Evolutionary conservation across 164 flowering plant species (phyloP).

Genomic region (Echeveria elegans): DNA sequence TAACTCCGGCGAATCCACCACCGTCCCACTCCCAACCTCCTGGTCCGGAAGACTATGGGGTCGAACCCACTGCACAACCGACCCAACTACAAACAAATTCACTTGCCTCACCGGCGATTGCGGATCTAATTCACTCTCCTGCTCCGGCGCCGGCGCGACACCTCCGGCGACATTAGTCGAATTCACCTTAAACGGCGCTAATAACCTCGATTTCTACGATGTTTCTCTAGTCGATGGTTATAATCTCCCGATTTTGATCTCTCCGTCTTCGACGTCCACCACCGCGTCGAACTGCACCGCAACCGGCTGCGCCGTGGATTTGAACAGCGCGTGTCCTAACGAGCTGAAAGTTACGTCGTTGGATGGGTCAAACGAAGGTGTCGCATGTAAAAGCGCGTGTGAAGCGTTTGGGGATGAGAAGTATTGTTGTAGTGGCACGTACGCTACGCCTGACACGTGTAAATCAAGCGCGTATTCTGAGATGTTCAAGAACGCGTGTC

Average conservation of each 20-base stretch:
- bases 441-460: slow-evolving; percentile 34
- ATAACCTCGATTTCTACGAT: slow-evolving; percentile 52
- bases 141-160: slow-evolving; percentile 45
- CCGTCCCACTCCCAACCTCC: slow-evolving; percentile 25
- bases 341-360: slow-evolving; percentile 28
- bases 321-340: slow-evolving; percentile 40
- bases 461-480: slow-evolving; percentile 36
- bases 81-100: slow-evolving; percentile 25
- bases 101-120: slow-evolving; percentile 58
- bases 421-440: slow-evolving; percentile 50
- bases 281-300: slow-evolving; percentile 27
- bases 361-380: slow-evolving; percentile 14
- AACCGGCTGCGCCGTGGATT: slow-evolving; percentile 35
- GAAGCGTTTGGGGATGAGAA: slow-evolving; percentile 38
- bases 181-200: slow-evolving; percentile 51
- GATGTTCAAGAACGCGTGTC: slow-evolving; percentile 44
- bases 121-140: slow-evolving; percentile 35
- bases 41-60: slow-evolving; percentile 70
- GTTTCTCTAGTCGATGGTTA: slow-evolving; percentile 78
- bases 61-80: slow-evolving; percentile 36
- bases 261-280: slow-evolving; percentile 21
- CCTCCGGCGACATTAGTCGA: slow-evolving; percentile 66
- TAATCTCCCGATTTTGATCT: slow-evolving; percentile 50
- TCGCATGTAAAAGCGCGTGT: slow-evolving; percentile 59
- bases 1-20: slow-evolving; percentile 21